phyloP scores from a whole-genome alignment of 768 basidiomycete genomes.

The Mycena vulgaris region DNA sequence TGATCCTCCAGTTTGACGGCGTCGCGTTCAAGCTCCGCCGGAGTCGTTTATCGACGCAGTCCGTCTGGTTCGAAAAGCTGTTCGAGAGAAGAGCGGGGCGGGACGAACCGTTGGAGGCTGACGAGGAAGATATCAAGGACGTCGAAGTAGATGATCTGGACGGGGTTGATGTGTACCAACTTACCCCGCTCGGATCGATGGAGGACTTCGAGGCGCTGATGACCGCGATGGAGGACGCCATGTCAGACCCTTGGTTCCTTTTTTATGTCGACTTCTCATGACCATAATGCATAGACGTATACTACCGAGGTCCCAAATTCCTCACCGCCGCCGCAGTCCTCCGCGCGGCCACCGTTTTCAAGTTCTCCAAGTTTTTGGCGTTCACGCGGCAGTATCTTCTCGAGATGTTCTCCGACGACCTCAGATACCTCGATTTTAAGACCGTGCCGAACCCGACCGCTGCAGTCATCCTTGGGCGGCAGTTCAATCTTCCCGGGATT shows the following conservation, averaged over 20 bases:
- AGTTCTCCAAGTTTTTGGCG: conserved; percentile 43
- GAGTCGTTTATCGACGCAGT: conserved; percentile 42
- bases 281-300: conserved; percentile 33
- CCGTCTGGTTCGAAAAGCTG: conserved; percentile 43
- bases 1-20: conserved; percentile 41
- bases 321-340: conserved; percentile 48
- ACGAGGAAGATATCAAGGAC: conserved; percentile 19
- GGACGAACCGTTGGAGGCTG: conserved; percentile 5
- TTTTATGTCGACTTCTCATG: neutral
- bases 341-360: conserved; percentile 50
- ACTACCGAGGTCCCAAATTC: conserved; percentile 44
- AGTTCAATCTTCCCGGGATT: conserved; percentile 45
- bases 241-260: conserved; percentile 31
- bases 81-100: conserved; percentile 33
- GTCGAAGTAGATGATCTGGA: conserved; percentile 20
- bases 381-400: conserved; percentile 48
- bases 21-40: conserved; percentile 43
- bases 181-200: neutral
- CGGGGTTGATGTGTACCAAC: conserved; percentile 20
- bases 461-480: conserved; percentile 50
- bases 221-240: conserved; percentile 38
- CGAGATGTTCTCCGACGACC: conserved; percentile 46
- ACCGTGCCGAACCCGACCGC: conserved; percentile 44
- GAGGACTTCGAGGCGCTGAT: conserved; percentile 39
- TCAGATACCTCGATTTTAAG: conserved; percentile 35